A percentile compares a stretch with the other conserved stretches of the same genome.
phyloP scores from a whole-genome alignment of 169 alveolate genomes.

The Plasmodium gaboni region DNA sequence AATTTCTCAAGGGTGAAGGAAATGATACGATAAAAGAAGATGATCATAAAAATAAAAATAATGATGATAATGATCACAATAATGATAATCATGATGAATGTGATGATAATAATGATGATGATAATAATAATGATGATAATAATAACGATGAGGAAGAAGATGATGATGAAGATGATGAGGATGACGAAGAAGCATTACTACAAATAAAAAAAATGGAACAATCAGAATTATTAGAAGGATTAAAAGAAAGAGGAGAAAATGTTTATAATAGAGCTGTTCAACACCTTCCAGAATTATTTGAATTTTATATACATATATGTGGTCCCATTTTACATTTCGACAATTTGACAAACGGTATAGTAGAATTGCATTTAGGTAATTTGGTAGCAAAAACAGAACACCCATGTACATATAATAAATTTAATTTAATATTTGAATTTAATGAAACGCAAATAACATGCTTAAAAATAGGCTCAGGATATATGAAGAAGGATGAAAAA shows the following conservation, averaged over 20 bases:
- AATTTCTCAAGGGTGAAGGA: background rate
- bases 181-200: slow-evolving; percentile 43
- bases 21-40: slow-evolving; percentile 30
- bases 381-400: slow-evolving; percentile 84
- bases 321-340: slow-evolving; percentile 85
- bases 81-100: background rate
- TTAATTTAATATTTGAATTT: slow-evolving; percentile 85
- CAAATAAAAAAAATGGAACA: slow-evolving; percentile 62
- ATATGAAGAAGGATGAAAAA: slow-evolving; percentile 3
- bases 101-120: background rate
- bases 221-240: slow-evolving; percentile 70
- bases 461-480: slow-evolving; percentile 13
- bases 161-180: slow-evolving; percentile 49
- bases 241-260: slow-evolving; percentile 77
- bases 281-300: slow-evolving; percentile 76
- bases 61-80: background rate
- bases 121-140: background rate
- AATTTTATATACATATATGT: slow-evolving; percentile 80
- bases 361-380: slow-evolving; percentile 87
- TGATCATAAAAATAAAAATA: background rate
- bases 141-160: slow-evolving; percentile 33
- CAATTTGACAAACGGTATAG: slow-evolving; percentile 83
- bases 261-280: slow-evolving; percentile 77
- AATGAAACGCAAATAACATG: slow-evolving; percentile 88
- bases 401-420: slow-evolving; percentile 82